These are phyloP conservation scores for Castanea crenata DNA, from an alignment of 306 rosid genomes.

Conservation along the genomic window DNA sequence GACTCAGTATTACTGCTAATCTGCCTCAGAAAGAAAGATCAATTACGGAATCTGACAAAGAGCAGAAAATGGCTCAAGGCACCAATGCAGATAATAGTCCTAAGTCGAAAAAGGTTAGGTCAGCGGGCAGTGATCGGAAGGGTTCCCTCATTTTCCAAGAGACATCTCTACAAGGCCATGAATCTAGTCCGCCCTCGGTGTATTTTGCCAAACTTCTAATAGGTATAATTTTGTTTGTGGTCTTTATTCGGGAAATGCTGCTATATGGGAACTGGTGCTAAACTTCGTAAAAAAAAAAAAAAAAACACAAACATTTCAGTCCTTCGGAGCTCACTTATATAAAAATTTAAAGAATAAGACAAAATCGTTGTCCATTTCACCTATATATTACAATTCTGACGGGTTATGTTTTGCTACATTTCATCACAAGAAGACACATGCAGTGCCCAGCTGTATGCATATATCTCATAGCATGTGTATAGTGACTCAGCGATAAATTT, in stretches of 20 bases:
- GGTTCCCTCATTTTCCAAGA: constrained; percentile 30
- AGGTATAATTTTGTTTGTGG: constrained; percentile 27
- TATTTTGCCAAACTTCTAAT: constrained; percentile 22
- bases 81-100: not conserved
- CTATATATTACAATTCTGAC: not conserved
- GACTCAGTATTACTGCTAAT: not conserved
- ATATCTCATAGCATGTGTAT: not conserved
- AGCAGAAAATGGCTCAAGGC: constrained; percentile 14
- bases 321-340: too few relatives aligned
- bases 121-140: constrained; percentile 13
- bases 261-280: constrained; percentile 27
- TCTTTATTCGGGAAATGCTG: constrained; percentile 29
- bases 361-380: not conserved
- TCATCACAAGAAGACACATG: constrained; percentile 4
- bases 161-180: constrained; percentile 19
- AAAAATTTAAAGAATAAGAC: too few relatives aligned
- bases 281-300: not conserved
- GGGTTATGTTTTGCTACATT: not conserved
- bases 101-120: constrained; percentile 11
- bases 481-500: not conserved
- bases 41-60: not conserved
- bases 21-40: constrained; percentile 3
- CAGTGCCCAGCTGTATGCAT: constrained; percentile 6
- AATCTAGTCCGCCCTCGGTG: constrained; percentile 32
- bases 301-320: not conserved